Conservation (phyloP, 768 basidiomycete species). For the Auricularia sp. region DNA sequence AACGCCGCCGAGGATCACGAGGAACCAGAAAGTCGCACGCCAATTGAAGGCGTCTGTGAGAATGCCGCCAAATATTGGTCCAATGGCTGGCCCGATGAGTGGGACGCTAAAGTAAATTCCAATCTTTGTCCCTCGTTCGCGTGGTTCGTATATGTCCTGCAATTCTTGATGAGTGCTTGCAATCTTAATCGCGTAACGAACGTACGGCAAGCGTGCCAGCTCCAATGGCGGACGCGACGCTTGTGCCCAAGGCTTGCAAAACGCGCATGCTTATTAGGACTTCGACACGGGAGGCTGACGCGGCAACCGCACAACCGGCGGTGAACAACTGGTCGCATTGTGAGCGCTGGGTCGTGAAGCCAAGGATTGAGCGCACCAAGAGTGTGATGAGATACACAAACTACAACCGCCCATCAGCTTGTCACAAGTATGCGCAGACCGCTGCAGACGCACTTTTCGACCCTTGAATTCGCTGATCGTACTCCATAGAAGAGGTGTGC, state of each 20-base stretch:
- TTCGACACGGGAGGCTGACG: slow-evolving; percentile 41
- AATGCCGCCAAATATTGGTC: slow-evolving; percentile 61
- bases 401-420: slow-evolving; percentile 1
- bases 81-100: slow-evolving; percentile 33
- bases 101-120: slow-evolving; percentile 55
- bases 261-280: slow-evolving; percentile 58
- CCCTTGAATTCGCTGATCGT: slow-evolving; percentile 67
- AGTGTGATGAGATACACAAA: slow-evolving; percentile 17
- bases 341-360: not conserved
- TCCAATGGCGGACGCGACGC: slow-evolving; percentile 60
- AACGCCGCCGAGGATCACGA: slow-evolving; percentile 49
- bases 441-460: slow-evolving; percentile 39
- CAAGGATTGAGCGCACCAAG: slow-evolving; percentile 5
- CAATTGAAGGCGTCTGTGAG: slow-evolving; percentile 60
- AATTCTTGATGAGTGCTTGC: not conserved
- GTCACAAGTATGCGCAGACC: not conserved
- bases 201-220: slow-evolving; percentile 56
- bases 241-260: slow-evolving; percentile 58
- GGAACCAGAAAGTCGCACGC: slow-evolving; percentile 79
- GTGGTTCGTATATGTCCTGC: slow-evolving; percentile 59
- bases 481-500: slow-evolving; percentile 57
- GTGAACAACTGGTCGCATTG: slow-evolving; percentile 29
- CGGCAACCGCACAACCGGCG: slow-evolving; percentile 46
- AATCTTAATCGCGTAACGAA: no score
- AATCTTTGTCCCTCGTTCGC: slow-evolving; percentile 67